phyloP scores from a whole-genome alignment of 441 rosid species.

The Brassica hybrid region DNA sequence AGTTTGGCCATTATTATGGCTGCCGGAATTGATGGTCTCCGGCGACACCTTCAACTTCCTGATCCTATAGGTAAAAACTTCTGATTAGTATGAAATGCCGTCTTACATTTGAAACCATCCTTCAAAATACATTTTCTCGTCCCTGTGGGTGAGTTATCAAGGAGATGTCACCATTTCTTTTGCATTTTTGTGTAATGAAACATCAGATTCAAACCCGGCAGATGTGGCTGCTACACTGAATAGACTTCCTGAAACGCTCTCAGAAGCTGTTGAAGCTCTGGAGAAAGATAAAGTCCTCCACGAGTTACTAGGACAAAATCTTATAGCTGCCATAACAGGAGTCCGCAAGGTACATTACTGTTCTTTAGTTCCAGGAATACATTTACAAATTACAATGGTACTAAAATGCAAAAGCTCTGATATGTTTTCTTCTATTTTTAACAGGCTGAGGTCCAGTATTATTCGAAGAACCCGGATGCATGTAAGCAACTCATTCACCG shows the following conservation, averaged over 20 bases:
- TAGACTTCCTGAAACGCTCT: conserved; percentile 72
- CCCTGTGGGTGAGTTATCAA: neutral
- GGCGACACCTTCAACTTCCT: conserved; percentile 71
- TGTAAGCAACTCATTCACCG: conserved; percentile 87
- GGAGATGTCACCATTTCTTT: neutral
- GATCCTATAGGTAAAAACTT: conserved; percentile 62
- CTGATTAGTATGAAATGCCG: neutral
- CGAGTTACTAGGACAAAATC: conserved; percentile 73
- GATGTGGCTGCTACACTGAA: conserved; percentile 52
- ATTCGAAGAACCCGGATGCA: conserved; percentile 62
- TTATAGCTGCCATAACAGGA: conserved; percentile 73
- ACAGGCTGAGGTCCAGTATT: conserved; percentile 82
- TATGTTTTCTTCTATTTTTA: neutral
- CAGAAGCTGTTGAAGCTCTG: conserved; percentile 78
- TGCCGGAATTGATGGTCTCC: conserved; percentile 92
- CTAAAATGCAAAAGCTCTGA: conserved; percentile 5
- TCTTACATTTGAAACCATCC: neutral
- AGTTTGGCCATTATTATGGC: conserved; percentile 78
- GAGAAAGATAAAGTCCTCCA: conserved; percentile 58
- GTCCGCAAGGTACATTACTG: conserved; percentile 74
- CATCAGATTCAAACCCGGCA: conserved; percentile 72
- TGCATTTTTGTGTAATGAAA: conserved; percentile 14
- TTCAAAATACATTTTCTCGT: neutral
- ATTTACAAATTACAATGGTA: neutral
- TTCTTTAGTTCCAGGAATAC: neutral